A percentile compares a stretch with the other conserved stretches of the same genome.
Evolutionary conservation across 768 basidiomycete species (phyloP).

Genomic region (Melanogaster broomeanus): DNA sequence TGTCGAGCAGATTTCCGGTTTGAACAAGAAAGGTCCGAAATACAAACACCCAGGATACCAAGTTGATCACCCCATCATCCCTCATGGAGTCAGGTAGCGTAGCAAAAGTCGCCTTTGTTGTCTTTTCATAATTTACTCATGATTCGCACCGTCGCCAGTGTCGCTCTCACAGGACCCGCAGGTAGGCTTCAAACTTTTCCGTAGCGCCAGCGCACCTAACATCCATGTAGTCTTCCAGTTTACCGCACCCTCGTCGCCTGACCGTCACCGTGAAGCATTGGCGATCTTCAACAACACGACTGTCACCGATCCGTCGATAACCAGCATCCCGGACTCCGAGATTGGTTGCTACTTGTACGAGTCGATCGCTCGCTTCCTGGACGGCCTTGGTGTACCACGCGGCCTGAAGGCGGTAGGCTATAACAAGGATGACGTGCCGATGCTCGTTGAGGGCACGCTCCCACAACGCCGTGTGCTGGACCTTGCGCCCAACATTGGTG

Average conservation of each 20-base stretch:
- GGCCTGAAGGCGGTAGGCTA: constrained; percentile 85
- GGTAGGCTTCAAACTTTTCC: constrained; percentile 39
- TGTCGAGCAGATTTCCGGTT: constrained; percentile 71
- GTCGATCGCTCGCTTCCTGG: constrained; percentile 86
- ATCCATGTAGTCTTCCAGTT: constrained; percentile 77
- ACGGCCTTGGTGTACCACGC: constrained; percentile 80
- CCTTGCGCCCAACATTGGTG: constrained; percentile 87
- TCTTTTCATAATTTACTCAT: background rate
- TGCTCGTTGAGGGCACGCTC: constrained; percentile 87
- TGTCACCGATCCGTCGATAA: constrained; percentile 67
- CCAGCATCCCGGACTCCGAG: constrained; percentile 74
- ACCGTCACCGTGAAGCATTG: constrained; percentile 86
- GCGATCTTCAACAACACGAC: constrained; percentile 76
- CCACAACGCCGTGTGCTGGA: constrained; percentile 93
- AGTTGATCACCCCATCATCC: constrained; percentile 86
- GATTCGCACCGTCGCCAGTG: constrained; percentile 41
- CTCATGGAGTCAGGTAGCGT: constrained; percentile 79
- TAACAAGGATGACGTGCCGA: constrained; percentile 60
- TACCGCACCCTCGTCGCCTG: constrained; percentile 91
- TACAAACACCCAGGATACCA: constrained; percentile 91
- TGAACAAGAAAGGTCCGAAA: constrained; percentile 93
- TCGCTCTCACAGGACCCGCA: constrained; percentile 88
- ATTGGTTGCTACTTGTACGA: constrained; percentile 81
- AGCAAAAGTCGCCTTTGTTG: background rate
- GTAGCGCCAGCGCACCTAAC: constrained; percentile 2